phyloP scores from a whole-genome alignment of 371 early-diverging fungal genomes.

The Antonospora locustae region DNA sequence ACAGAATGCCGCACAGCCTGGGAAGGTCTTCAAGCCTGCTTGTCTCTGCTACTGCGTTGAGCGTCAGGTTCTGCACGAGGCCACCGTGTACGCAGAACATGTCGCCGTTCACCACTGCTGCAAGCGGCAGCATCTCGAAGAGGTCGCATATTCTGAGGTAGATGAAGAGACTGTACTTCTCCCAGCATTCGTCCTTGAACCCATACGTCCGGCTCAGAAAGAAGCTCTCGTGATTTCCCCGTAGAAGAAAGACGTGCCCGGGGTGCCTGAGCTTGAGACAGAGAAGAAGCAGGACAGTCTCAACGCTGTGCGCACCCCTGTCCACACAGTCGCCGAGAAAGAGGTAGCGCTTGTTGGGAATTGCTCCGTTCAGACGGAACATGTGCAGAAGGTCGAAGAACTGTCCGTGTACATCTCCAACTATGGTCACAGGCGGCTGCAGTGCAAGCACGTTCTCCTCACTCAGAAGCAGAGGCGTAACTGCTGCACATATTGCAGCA shows the following conservation, averaged over 20 bases:
- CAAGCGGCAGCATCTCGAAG: conserved; percentile 44
- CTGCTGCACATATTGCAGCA: too few relatives aligned
- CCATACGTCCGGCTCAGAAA: conserved; percentile 32
- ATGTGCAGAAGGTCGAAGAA: conserved; percentile 50
- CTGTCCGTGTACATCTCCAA: conserved; percentile 54
- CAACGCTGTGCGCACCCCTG: conserved; percentile 47
- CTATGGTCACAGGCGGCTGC: conserved; percentile 32
- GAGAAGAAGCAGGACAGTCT: conserved; percentile 41
- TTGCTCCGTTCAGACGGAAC: conserved; percentile 30
- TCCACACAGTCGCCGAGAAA: conserved; percentile 54
- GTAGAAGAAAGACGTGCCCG: conserved; percentile 28
- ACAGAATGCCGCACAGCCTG: conserved; percentile 32
- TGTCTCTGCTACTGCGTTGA: conserved; percentile 17
- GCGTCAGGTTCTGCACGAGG: conserved; percentile 27
- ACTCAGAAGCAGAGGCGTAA: conserved; percentile 23
- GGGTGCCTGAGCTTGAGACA: conserved; percentile 31
- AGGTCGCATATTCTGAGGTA: conserved; percentile 41
- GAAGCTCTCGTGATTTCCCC: conserved; percentile 51
- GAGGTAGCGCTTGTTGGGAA: too few relatives aligned
- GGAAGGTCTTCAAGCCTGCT: conserved; percentile 40
- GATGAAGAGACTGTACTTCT: conserved; percentile 22
- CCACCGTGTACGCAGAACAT: conserved; percentile 53
- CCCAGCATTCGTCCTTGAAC: conserved; percentile 48
- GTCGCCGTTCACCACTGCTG: conserved; percentile 32
- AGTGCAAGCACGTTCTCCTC: conserved; percentile 39